Conservation (phyloP, 176 grass and related monocot genomes). For the sorghum (Sorghum bicolor) region Sorghum_bicolor_NCBIv3 NC_012878.2:56266001-56266500, state of each 20-base stretch:
- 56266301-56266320: background rate
- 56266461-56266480: background rate
- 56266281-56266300: background rate
- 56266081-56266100: background rate
- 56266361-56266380: conserved; percentile 93
- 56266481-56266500: background rate
- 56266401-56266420: conserved; percentile 80
- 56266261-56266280: background rate
- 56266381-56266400: conserved; percentile 90
- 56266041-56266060: background rate
- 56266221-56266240: conserved; percentile 78
- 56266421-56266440: conserved; percentile 76
- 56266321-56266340: conserved; percentile 51
- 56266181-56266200: conserved; percentile 95
- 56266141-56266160: conserved; percentile 5
- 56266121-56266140: background rate
- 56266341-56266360: conserved; percentile 93
- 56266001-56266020: background rate
- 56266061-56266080: background rate
- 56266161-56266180: conserved; percentile 49
- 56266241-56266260: conserved; percentile 8
- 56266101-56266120: background rate
- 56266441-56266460: conserved; percentile 14
- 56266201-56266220: conserved; percentile 83
- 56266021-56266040: background rate